Base-by-base conservation (phyloP, 106 monocot species). In the Allium fistulosum region DNA sequence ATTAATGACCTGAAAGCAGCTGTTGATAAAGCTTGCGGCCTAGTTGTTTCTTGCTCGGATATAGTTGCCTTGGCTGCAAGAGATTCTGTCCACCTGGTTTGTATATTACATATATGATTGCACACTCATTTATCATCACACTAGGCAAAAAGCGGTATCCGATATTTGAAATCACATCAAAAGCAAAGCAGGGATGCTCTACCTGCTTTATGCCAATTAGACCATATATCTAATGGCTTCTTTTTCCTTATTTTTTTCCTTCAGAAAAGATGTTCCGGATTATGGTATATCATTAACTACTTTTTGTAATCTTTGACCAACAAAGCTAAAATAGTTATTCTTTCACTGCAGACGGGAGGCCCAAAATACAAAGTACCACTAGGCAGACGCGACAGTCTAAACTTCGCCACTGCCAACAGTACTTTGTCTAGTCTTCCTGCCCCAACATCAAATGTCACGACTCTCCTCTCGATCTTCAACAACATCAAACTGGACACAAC, bases 21-120 rank as follows among this genome's bases (percentile, higher is more conserved):
- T 45, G 77, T 81, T 59, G 81, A 81, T 16, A 22, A 56, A 37
- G 47, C 68, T 11, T 81, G 81, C 48, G 59, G 51, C 5, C 61
- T 10, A n/a, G 71, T 81, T 45, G 80, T 81, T 46, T 81, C 80
- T 46, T 81, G 80, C 14, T 75, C 80, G n/a, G 80, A 81, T 56
- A 52, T 76, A 1, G 49, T 72, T 12, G 76, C 80, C 13, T 27
- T 81, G 16, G 80, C 80, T 11, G 80, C 80, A 2, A 59, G 80
- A 0, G 80, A 76, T 56, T 81, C 80, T 0, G 76, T 81, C 17
- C n/a, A 4, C 11, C 22, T 81, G 80, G 80, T 81, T 67, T 13
- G 37, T 37, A 37, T 37, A 37, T 37, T 37, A 37, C 2, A 22
- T 37, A 37, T 37, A 37, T 37, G 37, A 37, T 2, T 37, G 37